Percentiles rank a stretch among this genome's conserved stretches.
Conservation (phyloP, 2,329 filamentous ascomycete species). For the Neonectria faginata region DNA sequence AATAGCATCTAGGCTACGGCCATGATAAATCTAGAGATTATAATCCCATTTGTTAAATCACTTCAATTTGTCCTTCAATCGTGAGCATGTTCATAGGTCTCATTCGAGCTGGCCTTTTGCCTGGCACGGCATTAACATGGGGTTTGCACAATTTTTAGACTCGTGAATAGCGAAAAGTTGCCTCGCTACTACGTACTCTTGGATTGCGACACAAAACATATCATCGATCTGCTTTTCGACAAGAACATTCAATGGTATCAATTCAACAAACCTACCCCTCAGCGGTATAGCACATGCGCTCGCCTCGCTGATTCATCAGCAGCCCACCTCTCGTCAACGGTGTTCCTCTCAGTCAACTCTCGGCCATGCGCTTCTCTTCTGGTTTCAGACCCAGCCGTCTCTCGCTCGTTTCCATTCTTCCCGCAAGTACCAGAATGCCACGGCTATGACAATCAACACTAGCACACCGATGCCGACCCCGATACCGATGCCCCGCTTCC, state of each 20-base stretch:
- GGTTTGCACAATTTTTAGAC: not conserved
- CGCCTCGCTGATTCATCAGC: not conserved
- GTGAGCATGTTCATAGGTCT: not conserved
- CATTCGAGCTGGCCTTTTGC: too few relatives aligned
- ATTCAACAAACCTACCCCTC: constrained; percentile 13
- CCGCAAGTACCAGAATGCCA: constrained; percentile 4
- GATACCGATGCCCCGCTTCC: constrained; percentile 27
- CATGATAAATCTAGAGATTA: constrained; percentile 43
- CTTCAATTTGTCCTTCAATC: not conserved
- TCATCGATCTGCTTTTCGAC: not conserved
- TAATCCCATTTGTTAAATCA: constrained; percentile 46
- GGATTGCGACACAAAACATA: constrained; percentile 20
- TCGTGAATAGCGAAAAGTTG: not conserved
- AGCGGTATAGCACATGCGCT: constrained; percentile 23
- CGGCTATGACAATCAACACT: constrained; percentile 16
- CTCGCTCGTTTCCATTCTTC: constrained; percentile 16
- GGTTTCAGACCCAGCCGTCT: constrained; percentile 32
- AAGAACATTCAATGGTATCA: constrained; percentile 26
- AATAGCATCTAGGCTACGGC: constrained; percentile 40
- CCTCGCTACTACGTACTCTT: not conserved
- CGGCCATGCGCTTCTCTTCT: constrained; percentile 9
- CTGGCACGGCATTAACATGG: not conserved
- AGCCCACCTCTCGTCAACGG: not conserved
- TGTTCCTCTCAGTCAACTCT: not conserved
- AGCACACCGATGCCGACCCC: constrained; percentile 27